Evolutionary conservation across 2,329 filamentous ascomycete genomes (phyloP), one percentile per base, ranked within the genome.

Genomic region (Diaporthe vexans): DNA sequence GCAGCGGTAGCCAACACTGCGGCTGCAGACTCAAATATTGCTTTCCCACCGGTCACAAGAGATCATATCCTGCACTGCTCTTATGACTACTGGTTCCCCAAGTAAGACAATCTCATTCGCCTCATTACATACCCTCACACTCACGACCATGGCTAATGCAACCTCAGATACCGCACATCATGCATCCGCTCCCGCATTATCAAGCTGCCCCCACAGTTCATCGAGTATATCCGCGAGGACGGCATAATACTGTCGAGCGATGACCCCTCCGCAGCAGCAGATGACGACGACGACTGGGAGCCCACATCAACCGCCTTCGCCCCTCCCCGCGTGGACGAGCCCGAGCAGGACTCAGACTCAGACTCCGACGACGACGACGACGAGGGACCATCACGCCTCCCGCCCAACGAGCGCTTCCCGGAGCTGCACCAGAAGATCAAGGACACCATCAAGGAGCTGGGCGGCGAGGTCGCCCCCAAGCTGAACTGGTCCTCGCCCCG

Each of bases 401-500:
- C 83, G 3, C 90, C 90, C 29, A 88, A 92, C 81, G 79, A 86
- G 78, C 86, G 90, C 51, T 91, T 94, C 84, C 84, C 91, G 11
- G 93, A 94, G 48, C 89, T 95, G 2, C 97, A 99, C 83, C 86
- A 91, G 58, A 84, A 89, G 73, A 95, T 99, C 82, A 93, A 92
- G 81, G 86, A 90, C 33, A 94, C 90, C 56, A 98, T 99, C 76
- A 84, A 87, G 17, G 93, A 95, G 78, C 89, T 98, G 0, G 95
- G 94, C 21, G 96, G 96, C 74, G 91, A 92, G 75, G 95, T 98
- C 11, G 92, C 94, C 1, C 97, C 97, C 0, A 99, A 99, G 84
- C 86, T 99, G 61, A 98, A 98, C 85, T 99, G 97, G 97, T 98
- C 95, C 8, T 93, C 95, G 5, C 97, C 97, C 5, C 98, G 98